Evolutionary conservation across 306 rosid genomes (phyloP).

Genomic region (Calophaca sinica): DNA sequence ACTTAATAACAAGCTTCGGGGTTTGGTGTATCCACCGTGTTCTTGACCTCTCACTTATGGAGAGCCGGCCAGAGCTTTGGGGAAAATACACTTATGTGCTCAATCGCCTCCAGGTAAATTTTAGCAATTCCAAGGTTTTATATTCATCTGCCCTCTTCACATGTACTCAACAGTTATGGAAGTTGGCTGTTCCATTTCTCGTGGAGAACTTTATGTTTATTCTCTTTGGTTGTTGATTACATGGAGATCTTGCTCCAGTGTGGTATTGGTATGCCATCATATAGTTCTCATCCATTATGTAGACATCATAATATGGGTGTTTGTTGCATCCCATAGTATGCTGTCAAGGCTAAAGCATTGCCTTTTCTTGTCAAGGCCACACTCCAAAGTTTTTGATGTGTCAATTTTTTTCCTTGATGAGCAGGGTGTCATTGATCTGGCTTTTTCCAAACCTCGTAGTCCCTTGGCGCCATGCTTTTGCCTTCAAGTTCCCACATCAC

Average conservation of each 20-base stretch:
- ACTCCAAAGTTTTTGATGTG: slow-evolving; percentile 6
- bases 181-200: slow-evolving; percentile 1
- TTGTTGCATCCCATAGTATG: not conserved
- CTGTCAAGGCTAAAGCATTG: not conserved
- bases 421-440: slow-evolving; percentile 80
- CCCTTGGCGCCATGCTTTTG: slow-evolving; percentile 84
- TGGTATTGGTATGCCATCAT: not conserved
- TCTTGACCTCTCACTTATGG: slow-evolving; percentile 85
- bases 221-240: not conserved
- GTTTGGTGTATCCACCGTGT: slow-evolving; percentile 96
- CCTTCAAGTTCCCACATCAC: slow-evolving; percentile 68
- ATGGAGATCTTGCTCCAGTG: slow-evolving; percentile 9
- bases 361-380: not conserved
- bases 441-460: slow-evolving; percentile 81
- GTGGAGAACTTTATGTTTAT: not conserved
- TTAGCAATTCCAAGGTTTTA: not conserved
- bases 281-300: not conserved
- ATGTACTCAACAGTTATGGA: not conserved
- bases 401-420: slow-evolving; percentile 13
- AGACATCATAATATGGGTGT: slow-evolving; percentile 2
- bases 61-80: slow-evolving; percentile 99
- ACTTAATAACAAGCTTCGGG: slow-evolving; percentile 84
- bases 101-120: slow-evolving; percentile 90
- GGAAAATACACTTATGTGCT: slow-evolving; percentile 91
- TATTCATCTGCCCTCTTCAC: not conserved